Conservation (phyloP, 148 eudicot genomes). For the Nepenthes gracilis region DNA sequence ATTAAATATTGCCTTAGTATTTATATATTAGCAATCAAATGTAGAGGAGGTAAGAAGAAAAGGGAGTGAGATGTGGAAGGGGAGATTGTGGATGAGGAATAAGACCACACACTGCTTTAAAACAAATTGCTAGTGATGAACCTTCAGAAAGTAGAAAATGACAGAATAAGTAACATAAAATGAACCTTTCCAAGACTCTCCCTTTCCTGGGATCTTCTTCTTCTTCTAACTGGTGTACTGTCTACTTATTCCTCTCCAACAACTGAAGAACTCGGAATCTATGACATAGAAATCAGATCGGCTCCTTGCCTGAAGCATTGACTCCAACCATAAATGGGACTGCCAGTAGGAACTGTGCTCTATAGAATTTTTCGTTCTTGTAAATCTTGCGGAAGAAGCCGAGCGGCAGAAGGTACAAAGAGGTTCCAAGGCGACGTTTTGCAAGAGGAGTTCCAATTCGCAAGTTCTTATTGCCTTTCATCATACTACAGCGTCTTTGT, state of each 20-base stretch:
- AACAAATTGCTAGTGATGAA: constrained; percentile 8
- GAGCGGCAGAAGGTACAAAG: constrained; percentile 24
- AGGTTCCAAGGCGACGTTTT: constrained; percentile 47
- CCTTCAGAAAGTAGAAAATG: constrained; percentile 13
- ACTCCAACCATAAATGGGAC: constrained; percentile 22
- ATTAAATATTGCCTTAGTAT: neutral
- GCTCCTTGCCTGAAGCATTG: constrained; percentile 18
- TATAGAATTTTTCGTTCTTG: constrained; percentile 12
- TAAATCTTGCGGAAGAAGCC: constrained; percentile 17
- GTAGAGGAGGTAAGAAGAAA: neutral
- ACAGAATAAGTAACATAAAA: neutral
- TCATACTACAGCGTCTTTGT: constrained; percentile 89
- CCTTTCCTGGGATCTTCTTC: neutral
- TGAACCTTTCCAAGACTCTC: constrained; percentile 1
- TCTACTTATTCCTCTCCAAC: constrained; percentile 1
- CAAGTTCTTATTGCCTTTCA: constrained; percentile 47
- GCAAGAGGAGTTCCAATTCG: constrained; percentile 57
- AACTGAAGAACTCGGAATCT: constrained; percentile 5
- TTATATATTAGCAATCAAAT: neutral
- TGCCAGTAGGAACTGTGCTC: constrained; percentile 15
- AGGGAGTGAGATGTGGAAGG: constrained; percentile 13
- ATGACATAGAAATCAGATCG: constrained; percentile 14
- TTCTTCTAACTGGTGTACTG: constrained; percentile 5
- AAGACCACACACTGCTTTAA: constrained; percentile 25
- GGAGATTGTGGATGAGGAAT: constrained; percentile 37